phyloP scores from a whole-genome alignment of 2,329 filamentous ascomycete genomes.

The Neofusicoccum laricinum region DNA sequence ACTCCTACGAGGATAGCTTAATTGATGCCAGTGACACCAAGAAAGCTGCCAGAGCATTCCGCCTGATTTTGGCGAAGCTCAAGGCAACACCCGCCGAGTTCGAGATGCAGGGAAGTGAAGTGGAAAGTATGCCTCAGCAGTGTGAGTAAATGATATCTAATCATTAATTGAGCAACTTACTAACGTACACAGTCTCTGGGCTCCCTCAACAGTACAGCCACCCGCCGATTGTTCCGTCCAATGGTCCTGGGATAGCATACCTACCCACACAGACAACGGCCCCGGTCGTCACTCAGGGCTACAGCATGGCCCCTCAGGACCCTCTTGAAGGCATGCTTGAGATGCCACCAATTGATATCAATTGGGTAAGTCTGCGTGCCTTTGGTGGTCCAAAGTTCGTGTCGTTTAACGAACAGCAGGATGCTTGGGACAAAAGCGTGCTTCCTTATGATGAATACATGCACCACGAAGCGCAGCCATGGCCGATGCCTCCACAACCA shows the following conservation, averaged over 20 bases:
- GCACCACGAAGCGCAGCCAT: constrained; percentile 2
- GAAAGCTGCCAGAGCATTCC: constrained; percentile 8
- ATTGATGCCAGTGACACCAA: constrained; percentile 14
- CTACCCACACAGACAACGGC: not conserved
- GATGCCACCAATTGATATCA: constrained; percentile 16
- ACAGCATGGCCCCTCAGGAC: not conserved
- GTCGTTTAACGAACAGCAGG: not conserved
- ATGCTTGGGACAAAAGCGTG: constrained; percentile 11
- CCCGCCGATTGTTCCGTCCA: constrained; percentile 1
- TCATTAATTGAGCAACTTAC: not conserved
- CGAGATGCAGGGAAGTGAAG: not conserved
- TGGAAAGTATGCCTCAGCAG: not conserved
- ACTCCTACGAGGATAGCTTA: constrained; percentile 10
- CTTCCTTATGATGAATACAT: constrained; percentile 13
- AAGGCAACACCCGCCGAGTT: not conserved
- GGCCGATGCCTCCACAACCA: not conserved
- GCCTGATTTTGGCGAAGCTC: constrained; percentile 6
- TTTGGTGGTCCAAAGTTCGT: not conserved
- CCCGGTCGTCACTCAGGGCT: not conserved
- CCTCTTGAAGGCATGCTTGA: constrained; percentile 12
- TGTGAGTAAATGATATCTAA: not conserved
- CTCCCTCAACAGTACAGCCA: not conserved
- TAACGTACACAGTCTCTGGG: not conserved
- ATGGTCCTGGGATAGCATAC: not conserved
- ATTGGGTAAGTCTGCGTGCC: constrained; percentile 2